A percentile compares a stretch with the other conserved stretches of the same genome.
Evolutionary conservation across 2,329 filamentous ascomycete genomes (phyloP).

Genomic region (Fusarium sp.): DNA sequence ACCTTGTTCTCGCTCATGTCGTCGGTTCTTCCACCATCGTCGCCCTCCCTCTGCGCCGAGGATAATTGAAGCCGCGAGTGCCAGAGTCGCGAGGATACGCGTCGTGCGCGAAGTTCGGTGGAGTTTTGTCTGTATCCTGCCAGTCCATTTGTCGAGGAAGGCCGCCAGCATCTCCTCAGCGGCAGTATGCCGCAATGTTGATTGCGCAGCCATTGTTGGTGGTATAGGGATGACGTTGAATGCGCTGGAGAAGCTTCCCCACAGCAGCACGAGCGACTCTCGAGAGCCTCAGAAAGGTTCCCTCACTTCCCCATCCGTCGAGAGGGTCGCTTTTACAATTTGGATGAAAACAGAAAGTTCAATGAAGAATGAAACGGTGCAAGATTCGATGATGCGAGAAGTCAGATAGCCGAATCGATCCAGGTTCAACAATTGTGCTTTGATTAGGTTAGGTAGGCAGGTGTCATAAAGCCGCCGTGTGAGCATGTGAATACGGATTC

Average conservation of each 20-base stretch:
- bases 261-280: constrained; percentile 31
- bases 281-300: constrained; percentile 24
- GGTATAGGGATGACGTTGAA: constrained; percentile 27
- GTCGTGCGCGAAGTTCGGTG: constrained; percentile 76
- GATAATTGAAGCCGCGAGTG: constrained; percentile 82
- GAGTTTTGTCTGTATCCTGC: constrained; percentile 65
- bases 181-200: constrained; percentile 76
- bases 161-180: constrained; percentile 75
- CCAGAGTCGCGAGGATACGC: constrained; percentile 80
- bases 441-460: constrained; percentile 3
- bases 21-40: constrained; percentile 78
- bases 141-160: constrained; percentile 71
- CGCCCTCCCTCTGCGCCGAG: constrained; percentile 82
- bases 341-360: constrained; percentile 7
- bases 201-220: constrained; percentile 82
- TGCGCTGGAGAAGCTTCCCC: constrained; percentile 38
- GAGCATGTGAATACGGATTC: constrained; percentile 46
- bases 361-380: neutral
- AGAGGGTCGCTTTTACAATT: neutral
- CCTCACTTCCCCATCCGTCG: constrained; percentile 37
- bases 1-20: constrained; percentile 85
- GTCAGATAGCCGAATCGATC: constrained; percentile 13
- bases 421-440: constrained; percentile 10
- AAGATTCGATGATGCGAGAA: neutral
- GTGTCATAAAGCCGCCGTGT: constrained; percentile 22